Evolutionary conservation across 23 red algal species (phyloP).

Genomic region (Gracilaria caudata): DNA sequence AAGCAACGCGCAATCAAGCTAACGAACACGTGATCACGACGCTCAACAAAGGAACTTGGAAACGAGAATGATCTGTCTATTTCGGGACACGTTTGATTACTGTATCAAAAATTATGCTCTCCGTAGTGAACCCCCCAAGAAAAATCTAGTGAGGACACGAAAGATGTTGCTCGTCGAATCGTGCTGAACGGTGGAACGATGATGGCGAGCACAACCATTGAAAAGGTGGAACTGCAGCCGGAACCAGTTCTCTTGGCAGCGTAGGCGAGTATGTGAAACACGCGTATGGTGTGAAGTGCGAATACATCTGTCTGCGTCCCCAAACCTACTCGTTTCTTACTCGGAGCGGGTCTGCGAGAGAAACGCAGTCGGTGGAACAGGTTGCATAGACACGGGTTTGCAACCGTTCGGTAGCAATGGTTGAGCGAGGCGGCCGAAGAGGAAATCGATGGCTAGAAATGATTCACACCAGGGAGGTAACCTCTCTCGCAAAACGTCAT

Average conservation of each 20-base stretch:
- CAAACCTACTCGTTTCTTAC: background rate
- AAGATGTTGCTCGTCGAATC: background rate
- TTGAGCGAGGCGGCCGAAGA: background rate
- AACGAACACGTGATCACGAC: too few species aligned
- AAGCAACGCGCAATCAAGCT: too few species aligned
- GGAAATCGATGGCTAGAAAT: slow-evolving; percentile 25
- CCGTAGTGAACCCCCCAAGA: too few species aligned
- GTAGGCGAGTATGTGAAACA: background rate
- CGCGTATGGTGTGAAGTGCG: background rate
- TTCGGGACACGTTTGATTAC: too few species aligned
- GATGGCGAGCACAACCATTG: background rate
- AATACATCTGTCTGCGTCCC: background rate
- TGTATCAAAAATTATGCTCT: background rate
- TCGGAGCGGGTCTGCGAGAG: background rate
- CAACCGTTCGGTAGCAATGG: background rate
- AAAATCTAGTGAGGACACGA: background rate
- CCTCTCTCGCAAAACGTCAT: background rate
- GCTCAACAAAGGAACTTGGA: too few species aligned
- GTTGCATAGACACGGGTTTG: background rate
- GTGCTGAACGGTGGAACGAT: background rate
- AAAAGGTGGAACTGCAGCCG: background rate
- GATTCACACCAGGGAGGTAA: slow-evolving; percentile 19
- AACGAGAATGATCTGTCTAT: background rate
- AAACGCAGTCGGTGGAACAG: background rate
- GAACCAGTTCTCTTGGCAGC: background rate